Percentiles rank a stretch among this genome's conserved stretches.
Evolutionary conservation across 345 rosid species (phyloP).

Genomic region (Citrus sp.): DNA sequence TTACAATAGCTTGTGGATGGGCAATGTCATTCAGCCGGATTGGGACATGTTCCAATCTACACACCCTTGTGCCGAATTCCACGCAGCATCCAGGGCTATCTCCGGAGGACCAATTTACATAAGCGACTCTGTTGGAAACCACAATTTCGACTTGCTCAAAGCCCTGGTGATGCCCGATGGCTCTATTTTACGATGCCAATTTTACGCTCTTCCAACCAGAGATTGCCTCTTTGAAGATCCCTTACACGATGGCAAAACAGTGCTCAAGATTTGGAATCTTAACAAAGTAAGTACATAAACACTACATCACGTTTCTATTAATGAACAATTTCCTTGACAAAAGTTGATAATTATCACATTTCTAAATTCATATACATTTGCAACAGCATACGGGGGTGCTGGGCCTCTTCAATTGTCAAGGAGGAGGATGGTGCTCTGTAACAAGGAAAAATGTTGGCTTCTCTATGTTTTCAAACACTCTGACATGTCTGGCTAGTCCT

Average conservation of each 20-base stretch:
- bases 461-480: constrained; percentile 34
- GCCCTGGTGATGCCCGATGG: constrained; percentile 50
- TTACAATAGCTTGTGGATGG: constrained; percentile 66
- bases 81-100: constrained; percentile 58
- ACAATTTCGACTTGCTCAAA: constrained; percentile 45
- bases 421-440: constrained; percentile 58
- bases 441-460: constrained; percentile 46
- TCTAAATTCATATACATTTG: not conserved
- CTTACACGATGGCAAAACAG: constrained; percentile 57
- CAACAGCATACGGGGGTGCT: constrained; percentile 47
- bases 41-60: constrained; percentile 78
- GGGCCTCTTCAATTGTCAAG: constrained; percentile 63
- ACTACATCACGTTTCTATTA: not conserved
- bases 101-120: constrained; percentile 60
- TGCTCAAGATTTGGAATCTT: constrained; percentile 67
- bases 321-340: not conserved
- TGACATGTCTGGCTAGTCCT: constrained; percentile 36
- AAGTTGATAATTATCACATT: too few relatives aligned
- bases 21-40: constrained; percentile 63
- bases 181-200: constrained; percentile 46
- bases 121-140: constrained; percentile 49
- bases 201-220: constrained; percentile 51
- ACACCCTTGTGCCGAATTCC: constrained; percentile 59
- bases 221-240: constrained; percentile 56
- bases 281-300: constrained; percentile 33